Base-by-base conservation (phyloP, 73 alveolate genomes). In the Uronychia setigera region DNA sequence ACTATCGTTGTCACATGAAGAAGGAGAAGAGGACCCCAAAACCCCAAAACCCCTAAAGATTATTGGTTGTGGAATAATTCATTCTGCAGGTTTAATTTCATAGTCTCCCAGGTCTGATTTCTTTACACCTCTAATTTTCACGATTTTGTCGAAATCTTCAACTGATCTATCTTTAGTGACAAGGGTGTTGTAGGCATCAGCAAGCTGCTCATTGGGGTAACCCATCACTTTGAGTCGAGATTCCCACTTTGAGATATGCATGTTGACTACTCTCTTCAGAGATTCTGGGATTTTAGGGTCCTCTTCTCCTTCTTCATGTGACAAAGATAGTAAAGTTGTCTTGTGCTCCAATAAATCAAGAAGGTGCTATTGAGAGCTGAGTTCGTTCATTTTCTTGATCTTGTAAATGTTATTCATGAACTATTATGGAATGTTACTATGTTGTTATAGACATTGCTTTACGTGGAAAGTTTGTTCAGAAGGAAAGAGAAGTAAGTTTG, bases 81-180 rank as follows among this genome's bases (percentile, higher is more conserved):
- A n/a, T n/a, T n/a, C n/a, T n/a, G n/a, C n/a, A n/a, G n/a, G n/a
- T n/a, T n/a, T n/a, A n/a, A n/a, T n/a, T n/a, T n/a, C n/a, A n/a
- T n/a, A n/a, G n/a, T n/a, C n/a, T n/a, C n/a, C 84, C 31, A 78
- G 34, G 1, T 76, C 88, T 1, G 79, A 26, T 80, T 78, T 79
- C 29, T 57, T 81, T 25, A 60, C 31, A 1, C 89, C 93, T n/a
- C 79, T 28, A 27, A 86, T 29, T 0, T 32, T 59, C 13, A 86
- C 33, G 29, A 86, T 14, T 35, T 86, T 86, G 28, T 86, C 89
- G 29, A 86, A 86, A 31, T 86, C 93, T 58, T 67, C 84, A 29
- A 76, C 35, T 31, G 81, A 29, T 81, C 60, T 13, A 33, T 59
- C 78, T 26, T 80, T 33, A 57, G 35, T 78, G 14, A 86, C 60